Base-by-base conservation (phyloP, 2,329 filamentous ascomycete genomes). In the Rachicladosporium sp. region DNA sequence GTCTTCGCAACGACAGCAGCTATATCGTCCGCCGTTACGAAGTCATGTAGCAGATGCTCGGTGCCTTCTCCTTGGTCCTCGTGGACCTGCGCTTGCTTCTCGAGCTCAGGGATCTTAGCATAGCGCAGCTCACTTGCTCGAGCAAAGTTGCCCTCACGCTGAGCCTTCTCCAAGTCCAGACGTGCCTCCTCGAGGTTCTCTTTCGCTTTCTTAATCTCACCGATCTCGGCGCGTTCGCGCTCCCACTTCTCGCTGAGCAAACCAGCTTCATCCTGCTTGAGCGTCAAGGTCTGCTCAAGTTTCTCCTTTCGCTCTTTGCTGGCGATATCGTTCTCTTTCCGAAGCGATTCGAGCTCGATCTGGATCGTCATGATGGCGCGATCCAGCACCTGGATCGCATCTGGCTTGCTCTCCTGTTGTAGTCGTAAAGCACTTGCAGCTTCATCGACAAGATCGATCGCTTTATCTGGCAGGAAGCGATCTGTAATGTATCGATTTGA, bases 401-500 rank as follows among this genome's bases (percentile, higher is more conserved):
- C 91, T 0, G 91, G 91, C 52, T 95, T 96, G 51, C 86, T 94
- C 61, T 98, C 91, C 61, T 96, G 91, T 56, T 96, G 89, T 27
- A 96, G 65, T 33, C 93, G 78, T 7, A 96, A 67, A 13, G 87
- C 86, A 44, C 84, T 93, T 1, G 89, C 88, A 7, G 91, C 91
- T 63, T 96, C 91, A 48, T 96, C 91, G 60, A 98, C 91, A 10
- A 96, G 64, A 58, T 96, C 91, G 46, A 98, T 96, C 2, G 91
- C 91, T 60, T 96, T 96, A 62, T 98, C 91, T 0, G 91, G 91
- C 1, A 96, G 68, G 62, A 94, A 96, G 2, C 91, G 80, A 56
- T 96, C 89, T 10, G 88, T 95, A 50, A 98, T 91, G 60, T 96
- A 98, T 37, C 91, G 82, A 55, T 96, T 96, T 46, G 84, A 91